Evolutionary conservation across 192 early-diverging fungal genomes (phyloP).

Genomic region (Gigaspora rosea): DNA sequence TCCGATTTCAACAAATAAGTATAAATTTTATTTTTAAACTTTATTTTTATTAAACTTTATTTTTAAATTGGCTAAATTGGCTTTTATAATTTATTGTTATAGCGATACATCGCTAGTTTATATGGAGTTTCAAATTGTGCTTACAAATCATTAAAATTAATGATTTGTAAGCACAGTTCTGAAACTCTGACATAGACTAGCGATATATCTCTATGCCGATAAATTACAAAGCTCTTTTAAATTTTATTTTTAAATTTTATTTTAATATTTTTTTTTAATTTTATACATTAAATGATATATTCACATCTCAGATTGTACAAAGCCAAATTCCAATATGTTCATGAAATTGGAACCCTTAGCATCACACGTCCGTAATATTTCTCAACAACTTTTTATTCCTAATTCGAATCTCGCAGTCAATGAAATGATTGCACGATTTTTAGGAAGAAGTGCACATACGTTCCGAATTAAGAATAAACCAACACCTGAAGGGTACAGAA

Average conservation of each 20-base stretch:
- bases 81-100: no score
- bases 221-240: no score
- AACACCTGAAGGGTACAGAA: neutral
- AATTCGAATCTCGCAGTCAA: neutral
- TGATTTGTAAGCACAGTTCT: no score
- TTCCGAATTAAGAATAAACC: neutral
- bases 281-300: neutral
- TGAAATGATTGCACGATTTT: neutral
- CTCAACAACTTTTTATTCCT: neutral
- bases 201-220: no score
- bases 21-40: neutral
- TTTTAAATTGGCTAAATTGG: no score
- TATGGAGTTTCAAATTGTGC: no score
- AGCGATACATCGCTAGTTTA: no score
- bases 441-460: neutral
- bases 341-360: neutral
- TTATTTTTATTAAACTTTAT: no score
- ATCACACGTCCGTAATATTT: neutral
- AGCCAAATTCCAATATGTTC: neutral
- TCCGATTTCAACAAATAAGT: constrained; percentile 4
- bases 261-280: neutral
- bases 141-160: no score
- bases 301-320: neutral
- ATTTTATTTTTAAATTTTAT: no score
- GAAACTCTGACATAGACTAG: no score